Base-by-base conservation (phyloP, 768 basidiomycete species). In the Mycena galericulata region DNA sequence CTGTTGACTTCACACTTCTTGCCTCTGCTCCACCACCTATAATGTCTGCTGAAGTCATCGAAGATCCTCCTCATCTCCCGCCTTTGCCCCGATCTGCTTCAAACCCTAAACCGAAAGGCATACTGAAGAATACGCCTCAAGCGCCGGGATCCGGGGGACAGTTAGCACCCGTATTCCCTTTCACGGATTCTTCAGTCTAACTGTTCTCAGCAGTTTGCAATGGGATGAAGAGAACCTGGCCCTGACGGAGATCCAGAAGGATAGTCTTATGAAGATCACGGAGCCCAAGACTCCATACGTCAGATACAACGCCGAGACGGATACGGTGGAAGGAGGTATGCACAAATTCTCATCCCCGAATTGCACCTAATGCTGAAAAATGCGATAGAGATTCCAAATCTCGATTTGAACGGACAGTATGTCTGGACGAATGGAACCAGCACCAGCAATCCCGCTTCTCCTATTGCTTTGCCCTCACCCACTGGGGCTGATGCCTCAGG, bases 221-320 rank as follows among this genome's bases (percentile, higher is more conserved):
- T 98, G 96, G 96, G 97, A 98, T 76, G 96, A 98, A 75, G 94
- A 90, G 77, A 98, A 98, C 76, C 85, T 98, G 38, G 94, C 94
- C 27, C 79, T 94, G 75, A 98, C 96, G 1, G 96, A 98, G 80
- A 90, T 95, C 72, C 90, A 93, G 85, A 97, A 97, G 80, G 96
- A 97, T 75, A 96, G 94, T 70, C 83, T 96, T 76, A 98, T 98
- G 96, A 98, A 98, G 88, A 98, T 98, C 75, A 96, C 94, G 3
- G 96, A 98, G 75, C 96, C 96, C 59, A 98, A 98, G 87, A 98
- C 96, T 12, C 96, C 96, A 2, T 98, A 93, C 79, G 96, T 98
- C 60, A 86, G 95, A 72, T 97, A 96, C 79, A 93, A 96, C 74
- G 87, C 94, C 3, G 91, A 92, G 76, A 91, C 91, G n/a, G 94